phyloP scores from a whole-genome alignment of 2,329 filamentous ascomycete genomes.

The Botrytis deweyae region DNA sequence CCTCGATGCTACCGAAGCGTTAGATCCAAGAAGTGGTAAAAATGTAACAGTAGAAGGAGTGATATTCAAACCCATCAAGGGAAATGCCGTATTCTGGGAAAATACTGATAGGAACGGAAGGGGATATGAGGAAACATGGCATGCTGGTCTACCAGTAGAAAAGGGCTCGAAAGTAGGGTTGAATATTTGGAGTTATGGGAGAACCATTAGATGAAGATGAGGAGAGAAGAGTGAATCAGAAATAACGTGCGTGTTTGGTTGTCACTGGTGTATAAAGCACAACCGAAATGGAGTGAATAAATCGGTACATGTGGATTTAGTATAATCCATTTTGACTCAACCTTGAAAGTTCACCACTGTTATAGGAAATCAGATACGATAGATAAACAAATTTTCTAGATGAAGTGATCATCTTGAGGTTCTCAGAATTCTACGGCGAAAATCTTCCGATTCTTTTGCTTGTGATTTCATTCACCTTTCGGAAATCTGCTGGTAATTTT shows the following conservation, averaged over 20 bases:
- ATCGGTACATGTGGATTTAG: neutral
- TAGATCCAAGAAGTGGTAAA: conserved; percentile 22
- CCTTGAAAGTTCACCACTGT: neutral
- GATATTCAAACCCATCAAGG: conserved; percentile 56
- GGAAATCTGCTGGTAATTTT: neutral
- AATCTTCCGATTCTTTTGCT: neutral
- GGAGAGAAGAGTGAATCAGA: neutral
- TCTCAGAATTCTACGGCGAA: neutral
- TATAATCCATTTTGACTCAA: neutral
- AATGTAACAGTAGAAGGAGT: conserved; percentile 44
- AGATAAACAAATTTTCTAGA: neutral
- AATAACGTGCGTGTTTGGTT: neutral
- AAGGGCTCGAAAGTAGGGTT: conserved; percentile 58
- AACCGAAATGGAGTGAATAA: neutral
- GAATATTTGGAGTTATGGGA: conserved; percentile 63
- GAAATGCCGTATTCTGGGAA: conserved; percentile 63
- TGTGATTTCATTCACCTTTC: neutral
- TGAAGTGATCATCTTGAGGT: neutral
- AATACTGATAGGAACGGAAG: conserved; percentile 56
- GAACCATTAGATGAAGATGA: conserved; percentile 1
- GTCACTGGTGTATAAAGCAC: neutral
- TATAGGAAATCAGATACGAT: neutral
- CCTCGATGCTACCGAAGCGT: conserved; percentile 49
- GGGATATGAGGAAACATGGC: conserved; percentile 59
- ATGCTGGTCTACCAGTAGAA: conserved; percentile 58